Evolutionary conservation across 495 filamentous ascomycete genomes (phyloP), one percentile per base, ranked within the genome.

Genomic region (Aspergillus incahuasiensis): DNA sequence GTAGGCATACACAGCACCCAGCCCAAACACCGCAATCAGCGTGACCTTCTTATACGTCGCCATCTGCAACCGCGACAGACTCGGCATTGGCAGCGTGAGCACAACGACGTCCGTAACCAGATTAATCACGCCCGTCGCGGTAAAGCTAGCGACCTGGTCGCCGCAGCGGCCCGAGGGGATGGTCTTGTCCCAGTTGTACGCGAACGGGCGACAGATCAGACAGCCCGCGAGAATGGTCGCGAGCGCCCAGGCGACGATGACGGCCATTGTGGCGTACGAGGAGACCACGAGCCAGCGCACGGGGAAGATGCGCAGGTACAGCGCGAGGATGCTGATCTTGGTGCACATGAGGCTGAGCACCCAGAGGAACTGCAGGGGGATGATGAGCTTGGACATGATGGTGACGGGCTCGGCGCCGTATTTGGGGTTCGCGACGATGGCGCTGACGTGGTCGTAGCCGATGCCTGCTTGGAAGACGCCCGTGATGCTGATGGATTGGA

Each of bases 201-300:
- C 62, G 20, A 85, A 54, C 0, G 82, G 81, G 2, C 46, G 64
- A 56, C 81, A 84, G 30, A 72, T 70, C 54, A 82, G 73, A 52
- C 77, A 63, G 3, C 63, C 53, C 7, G 57, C 53, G 7, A 66
- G 48, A 35, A 68, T 60, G 30, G 62, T 63, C 42, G 64, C 64
- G 9, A 67, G 58, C 11, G 56, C 58, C 55, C 57, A 60, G 35
- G 63, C 43, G 12, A 61, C 42, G 16, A 73, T 58, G 15, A 70
- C 34, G 6, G n/a, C 64, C 8, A 68, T 61, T 5, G 64, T 55
- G 11, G 55, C 61, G 48, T 35, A 35, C 43, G 63, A 11, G 51
- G 38, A 3, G 49, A 48, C 8, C 52, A 47, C 38, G 24, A 68
- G 53, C 51, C 52, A 58, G 3, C 16, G 35, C 1, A 58, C 59